phyloP scores from a whole-genome alignment of 2,329 filamentous ascomycete species.

The Monosporascus sp. region DNA sequence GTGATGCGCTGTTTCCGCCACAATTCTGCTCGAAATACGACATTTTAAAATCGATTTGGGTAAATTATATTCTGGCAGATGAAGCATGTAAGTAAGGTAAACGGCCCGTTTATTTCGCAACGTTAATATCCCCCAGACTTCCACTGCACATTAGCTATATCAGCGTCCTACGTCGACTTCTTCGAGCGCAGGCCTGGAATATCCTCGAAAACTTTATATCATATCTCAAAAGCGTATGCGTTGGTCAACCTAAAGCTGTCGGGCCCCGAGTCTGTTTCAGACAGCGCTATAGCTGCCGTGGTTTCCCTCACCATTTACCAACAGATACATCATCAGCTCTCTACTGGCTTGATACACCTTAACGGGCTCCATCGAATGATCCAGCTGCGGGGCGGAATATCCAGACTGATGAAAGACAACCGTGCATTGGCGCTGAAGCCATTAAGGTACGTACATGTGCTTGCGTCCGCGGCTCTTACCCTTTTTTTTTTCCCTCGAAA shows the following conservation, averaged over 20 bases:
- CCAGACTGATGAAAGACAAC: too few species aligned
- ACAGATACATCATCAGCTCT: not conserved
- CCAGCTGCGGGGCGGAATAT: not conserved
- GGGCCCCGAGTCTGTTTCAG: not conserved
- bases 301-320: not conserved
- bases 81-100: too few species aligned
- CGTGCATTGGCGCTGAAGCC: too few species aligned
- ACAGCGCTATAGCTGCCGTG: not conserved
- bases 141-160: conserved; percentile 1
- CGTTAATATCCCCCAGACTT: not conserved
- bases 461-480: too few species aligned
- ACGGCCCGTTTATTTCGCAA: not conserved
- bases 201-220: not conserved
- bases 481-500: too few species aligned
- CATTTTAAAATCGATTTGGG: too few species aligned
- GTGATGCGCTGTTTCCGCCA: too few species aligned
- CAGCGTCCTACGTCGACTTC: conserved; percentile 1
- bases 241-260: conserved; percentile 1
- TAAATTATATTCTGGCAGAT: too few species aligned
- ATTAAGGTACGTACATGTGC: too few species aligned
- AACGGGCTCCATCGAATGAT: not conserved
- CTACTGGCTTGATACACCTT: not conserved
- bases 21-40: too few species aligned
- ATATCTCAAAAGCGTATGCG: not conserved
- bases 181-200: conserved; percentile 1